Conservation (phyloP, 495 filamentous ascomycete species). For the Xylaria venustula region DNA sequence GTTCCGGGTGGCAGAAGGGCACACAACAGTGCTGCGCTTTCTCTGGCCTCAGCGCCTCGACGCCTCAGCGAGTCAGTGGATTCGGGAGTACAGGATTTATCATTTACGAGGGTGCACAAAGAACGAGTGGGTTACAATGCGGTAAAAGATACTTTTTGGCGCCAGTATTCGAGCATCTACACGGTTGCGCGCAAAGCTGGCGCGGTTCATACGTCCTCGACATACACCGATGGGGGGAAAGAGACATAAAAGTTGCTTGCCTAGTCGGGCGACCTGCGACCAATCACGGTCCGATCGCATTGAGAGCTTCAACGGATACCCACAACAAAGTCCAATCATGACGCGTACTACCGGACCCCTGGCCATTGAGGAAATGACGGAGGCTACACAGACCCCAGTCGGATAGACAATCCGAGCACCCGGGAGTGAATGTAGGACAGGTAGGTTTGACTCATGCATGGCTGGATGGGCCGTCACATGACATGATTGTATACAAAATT, state of each 20-base stretch:
- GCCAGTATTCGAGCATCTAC: background rate
- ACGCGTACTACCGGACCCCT: constrained; percentile 27
- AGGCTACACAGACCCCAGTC: constrained; percentile 21
- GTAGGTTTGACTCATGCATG: constrained; percentile 15
- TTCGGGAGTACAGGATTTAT: background rate
- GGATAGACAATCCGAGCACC: background rate
- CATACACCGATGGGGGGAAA: background rate
- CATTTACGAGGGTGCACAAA: background rate
- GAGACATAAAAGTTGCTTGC: constrained; percentile 13
- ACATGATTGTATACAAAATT: background rate
- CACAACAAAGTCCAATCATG: constrained; percentile 27
- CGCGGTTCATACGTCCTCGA: background rate
- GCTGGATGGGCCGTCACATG: background rate
- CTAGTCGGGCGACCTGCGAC: constrained; percentile 10
- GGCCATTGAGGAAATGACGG: constrained; percentile 28
- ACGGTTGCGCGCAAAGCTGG: background rate
- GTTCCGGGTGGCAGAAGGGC: background rate
- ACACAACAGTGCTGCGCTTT: background rate
- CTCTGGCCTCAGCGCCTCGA: background rate
- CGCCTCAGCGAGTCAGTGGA: constrained; percentile 4
- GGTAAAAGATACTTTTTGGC: background rate
- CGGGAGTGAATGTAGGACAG: constrained; percentile 5
- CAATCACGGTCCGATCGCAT: constrained; percentile 33
- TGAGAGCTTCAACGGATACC: constrained; percentile 16
- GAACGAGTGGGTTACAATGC: background rate